These are phyloP conservation scores for Hymenoscyphus fraxineus DNA, from an alignment of 2,329 filamentous ascomycete species.

Conservation along the genomic window DNA sequence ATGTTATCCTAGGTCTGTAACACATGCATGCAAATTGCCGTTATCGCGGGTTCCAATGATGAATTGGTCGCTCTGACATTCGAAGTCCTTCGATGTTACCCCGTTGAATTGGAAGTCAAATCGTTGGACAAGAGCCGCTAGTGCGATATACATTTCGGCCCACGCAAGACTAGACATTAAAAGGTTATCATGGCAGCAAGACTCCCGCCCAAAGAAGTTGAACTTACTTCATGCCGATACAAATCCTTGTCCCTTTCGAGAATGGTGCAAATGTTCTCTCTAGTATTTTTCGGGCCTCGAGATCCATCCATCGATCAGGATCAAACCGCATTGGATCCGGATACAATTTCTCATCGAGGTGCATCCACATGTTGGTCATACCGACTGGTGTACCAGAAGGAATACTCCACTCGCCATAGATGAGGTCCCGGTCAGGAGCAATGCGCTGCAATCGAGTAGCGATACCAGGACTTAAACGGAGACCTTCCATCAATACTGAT, in stretches of 20 bases:
- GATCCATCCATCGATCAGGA: constrained; percentile 3
- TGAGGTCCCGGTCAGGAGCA: neutral
- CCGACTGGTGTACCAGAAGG: neutral
- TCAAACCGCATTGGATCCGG: constrained; percentile 14
- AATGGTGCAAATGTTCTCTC: constrained; percentile 26
- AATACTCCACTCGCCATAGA: neutral
- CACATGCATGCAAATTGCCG: constrained; percentile 5
- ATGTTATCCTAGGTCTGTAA: neutral
- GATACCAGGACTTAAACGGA: constrained; percentile 6
- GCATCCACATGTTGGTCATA: neutral
- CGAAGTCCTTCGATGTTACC: constrained; percentile 9
- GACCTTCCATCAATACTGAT: constrained; percentile 32
- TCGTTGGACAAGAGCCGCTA: constrained; percentile 10
- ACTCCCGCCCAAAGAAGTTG: neutral
- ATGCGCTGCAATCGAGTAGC: neutral
- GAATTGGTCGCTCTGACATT: constrained; percentile 17
- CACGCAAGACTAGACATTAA: constrained; percentile 15
- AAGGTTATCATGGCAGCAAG: neutral
- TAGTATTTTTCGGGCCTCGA: constrained; percentile 18
- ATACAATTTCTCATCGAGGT: neutral
- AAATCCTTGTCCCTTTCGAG: constrained; percentile 13
- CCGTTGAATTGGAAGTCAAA: constrained; percentile 14
- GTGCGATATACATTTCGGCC: constrained; percentile 14
- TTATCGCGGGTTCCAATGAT: constrained; percentile 13
- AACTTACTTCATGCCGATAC: constrained; percentile 16